These are phyloP conservation scores for Gomphus bonarii DNA, from an alignment of 1,284 basidiomycete genomes.

Conservation along the genomic window DNA sequence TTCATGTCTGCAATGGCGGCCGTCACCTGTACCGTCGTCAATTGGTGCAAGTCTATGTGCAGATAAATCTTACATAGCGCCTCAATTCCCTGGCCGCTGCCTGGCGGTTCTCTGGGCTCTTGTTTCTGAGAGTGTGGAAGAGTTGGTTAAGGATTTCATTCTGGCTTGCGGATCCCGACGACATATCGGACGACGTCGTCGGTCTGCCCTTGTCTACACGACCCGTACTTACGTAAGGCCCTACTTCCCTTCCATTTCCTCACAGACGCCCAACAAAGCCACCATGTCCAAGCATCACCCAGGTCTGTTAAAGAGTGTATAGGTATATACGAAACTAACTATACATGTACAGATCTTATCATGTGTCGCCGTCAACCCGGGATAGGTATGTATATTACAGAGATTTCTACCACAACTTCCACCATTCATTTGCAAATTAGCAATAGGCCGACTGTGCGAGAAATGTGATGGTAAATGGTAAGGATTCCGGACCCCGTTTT, in stretches of 20 bases:
- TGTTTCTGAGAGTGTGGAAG: conserved; percentile 54
- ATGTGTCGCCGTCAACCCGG: conserved; percentile 96
- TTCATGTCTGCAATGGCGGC: conserved; percentile 67
- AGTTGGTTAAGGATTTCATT: conserved; percentile 53
- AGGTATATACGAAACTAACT: conserved; percentile 4
- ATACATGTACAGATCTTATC: conserved; percentile 61
- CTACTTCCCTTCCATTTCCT: not conserved
- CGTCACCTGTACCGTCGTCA: conserved; percentile 39
- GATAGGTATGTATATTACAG: conserved; percentile 52
- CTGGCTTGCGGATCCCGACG: conserved; percentile 9
- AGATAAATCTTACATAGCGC: conserved; percentile 47
- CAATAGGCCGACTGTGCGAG: conserved; percentile 95
- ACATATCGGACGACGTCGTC: not conserved
- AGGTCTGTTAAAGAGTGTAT: conserved; percentile 36
- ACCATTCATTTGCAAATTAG: conserved; percentile 29
- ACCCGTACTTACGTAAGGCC: not conserved
- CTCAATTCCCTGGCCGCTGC: conserved; percentile 58
- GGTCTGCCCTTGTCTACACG: not conserved
- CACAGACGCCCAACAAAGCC: not conserved
- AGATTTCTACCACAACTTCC: not conserved
- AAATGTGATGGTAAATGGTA: conserved; percentile 99
- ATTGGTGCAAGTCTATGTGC: conserved; percentile 8
- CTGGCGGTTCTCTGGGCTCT: conserved; percentile 48
- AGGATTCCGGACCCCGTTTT: conserved; percentile 18
- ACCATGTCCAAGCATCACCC: conserved; percentile 89